Conservation (phyloP, 2,329 filamentous ascomycete species). For the Triangularia setosa region DNA sequence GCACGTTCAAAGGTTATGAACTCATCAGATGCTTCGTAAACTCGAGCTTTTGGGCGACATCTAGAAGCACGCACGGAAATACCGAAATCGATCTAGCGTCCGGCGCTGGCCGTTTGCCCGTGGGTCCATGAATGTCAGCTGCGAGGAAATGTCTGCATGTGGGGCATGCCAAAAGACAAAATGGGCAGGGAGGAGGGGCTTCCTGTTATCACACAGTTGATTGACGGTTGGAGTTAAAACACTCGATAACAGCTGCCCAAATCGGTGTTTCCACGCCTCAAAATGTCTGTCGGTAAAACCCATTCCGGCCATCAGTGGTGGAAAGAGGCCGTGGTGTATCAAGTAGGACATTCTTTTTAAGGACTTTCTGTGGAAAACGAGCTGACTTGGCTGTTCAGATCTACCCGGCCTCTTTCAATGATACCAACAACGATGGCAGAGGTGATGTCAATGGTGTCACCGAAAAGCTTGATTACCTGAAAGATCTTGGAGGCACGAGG, state of each 20-base stretch:
- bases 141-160: background rate
- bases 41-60: background rate
- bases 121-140: background rate
- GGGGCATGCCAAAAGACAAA: background rate
- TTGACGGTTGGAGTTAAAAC: background rate
- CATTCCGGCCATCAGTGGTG: constrained; percentile 19
- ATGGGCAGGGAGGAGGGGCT: background rate
- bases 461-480: constrained; percentile 60
- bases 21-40: background rate
- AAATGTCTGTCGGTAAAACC: constrained; percentile 12
- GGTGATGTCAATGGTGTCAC: constrained; percentile 64
- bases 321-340: constrained; percentile 29
- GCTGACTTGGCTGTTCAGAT: constrained; percentile 29
- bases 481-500: constrained; percentile 46
- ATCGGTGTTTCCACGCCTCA: background rate
- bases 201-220: background rate
- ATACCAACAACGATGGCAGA: constrained; percentile 57
- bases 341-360: constrained; percentile 26
- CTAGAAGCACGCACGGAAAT: background rate
- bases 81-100: background rate
- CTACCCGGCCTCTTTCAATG: constrained; percentile 57
- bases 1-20: too few relatives aligned
- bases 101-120: background rate
- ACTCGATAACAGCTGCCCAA: too few relatives aligned
- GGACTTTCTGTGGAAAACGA: background rate